Conservation (phyloP, 2,329 filamentous ascomycete species). For the Talaromyces rugulosus region DNA sequence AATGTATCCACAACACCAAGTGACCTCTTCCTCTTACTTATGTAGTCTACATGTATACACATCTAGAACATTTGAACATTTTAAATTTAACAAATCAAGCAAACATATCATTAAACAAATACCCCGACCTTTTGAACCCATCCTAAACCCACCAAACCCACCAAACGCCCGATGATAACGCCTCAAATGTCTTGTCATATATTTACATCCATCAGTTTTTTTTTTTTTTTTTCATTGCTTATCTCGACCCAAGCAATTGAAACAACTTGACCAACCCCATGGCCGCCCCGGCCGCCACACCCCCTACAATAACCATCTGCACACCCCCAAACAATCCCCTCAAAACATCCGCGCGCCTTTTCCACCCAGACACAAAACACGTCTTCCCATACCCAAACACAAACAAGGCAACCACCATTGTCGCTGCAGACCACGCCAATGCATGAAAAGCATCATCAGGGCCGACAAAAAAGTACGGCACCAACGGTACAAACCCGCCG, state of each 20-base stretch:
- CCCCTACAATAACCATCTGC: constrained; percentile 39
- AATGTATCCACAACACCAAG: background rate
- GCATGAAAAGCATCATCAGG: constrained; percentile 77
- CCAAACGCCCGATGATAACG: background rate
- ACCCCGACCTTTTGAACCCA: background rate
- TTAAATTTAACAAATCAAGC: background rate
- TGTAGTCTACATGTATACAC: background rate
- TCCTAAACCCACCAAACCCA: background rate
- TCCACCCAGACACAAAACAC: constrained; percentile 37
- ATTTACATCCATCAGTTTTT: background rate
- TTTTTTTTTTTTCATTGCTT: background rate
- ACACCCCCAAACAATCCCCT: constrained; percentile 31
- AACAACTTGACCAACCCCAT: constrained; percentile 39
- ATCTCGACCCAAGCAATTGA: constrained; percentile 16
- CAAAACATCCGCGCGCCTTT: constrained; percentile 27
- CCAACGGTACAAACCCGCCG: constrained; percentile 46
- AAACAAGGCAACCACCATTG: constrained; percentile 47
- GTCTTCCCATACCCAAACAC: constrained; percentile 51
- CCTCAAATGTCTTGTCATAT: background rate
- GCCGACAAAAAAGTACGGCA: constrained; percentile 62
- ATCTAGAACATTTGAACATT: background rate
- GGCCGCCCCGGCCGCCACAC: constrained; percentile 35
- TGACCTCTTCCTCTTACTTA: too few relatives aligned
- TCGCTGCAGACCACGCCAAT: constrained; percentile 52
- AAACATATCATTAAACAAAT: background rate